A percentile compares a stretch with the other conserved stretches of the same genome.
These are phyloP conservation scores for Hanseniaspora pseudoguilliermondii DNA, from an alignment of 805 yeast genomes.

Conservation along the genomic window DNA sequence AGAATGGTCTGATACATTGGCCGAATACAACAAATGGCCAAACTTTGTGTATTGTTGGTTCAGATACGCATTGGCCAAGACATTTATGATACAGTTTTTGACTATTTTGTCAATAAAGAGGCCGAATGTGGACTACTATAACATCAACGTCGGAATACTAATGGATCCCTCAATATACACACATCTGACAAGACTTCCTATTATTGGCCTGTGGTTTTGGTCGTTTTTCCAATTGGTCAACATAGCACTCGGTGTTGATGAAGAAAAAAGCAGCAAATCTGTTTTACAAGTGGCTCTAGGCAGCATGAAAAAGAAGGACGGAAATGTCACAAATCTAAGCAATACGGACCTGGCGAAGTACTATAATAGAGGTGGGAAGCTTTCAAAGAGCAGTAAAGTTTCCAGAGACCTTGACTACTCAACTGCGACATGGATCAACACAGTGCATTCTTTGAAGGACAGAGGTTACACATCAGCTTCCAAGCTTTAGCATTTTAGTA, in stretches of 20 bases:
- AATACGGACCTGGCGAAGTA: constrained; percentile 52
- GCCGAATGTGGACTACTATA: constrained; percentile 49
- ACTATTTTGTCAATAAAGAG: constrained; percentile 50
- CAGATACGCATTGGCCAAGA: constrained; percentile 64
- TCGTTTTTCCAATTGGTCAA: constrained; percentile 57
- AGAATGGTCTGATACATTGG: constrained; percentile 16
- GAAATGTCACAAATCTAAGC: constrained; percentile 17
- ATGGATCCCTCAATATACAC: constrained; percentile 66
- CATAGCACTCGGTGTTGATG: constrained; percentile 53
- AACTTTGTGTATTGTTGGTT: constrained; percentile 62
- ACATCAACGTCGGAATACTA: constrained; percentile 80
- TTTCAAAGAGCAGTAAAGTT: constrained; percentile 42
- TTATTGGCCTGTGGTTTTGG: constrained; percentile 68
- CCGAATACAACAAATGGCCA: constrained; percentile 43
- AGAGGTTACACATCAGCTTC: constrained; percentile 31
- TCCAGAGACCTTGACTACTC: constrained; percentile 50
- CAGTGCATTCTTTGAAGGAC: constrained; percentile 44
- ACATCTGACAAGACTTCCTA: constrained; percentile 65
- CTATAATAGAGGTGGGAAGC: constrained; percentile 48
- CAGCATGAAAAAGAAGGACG: constrained; percentile 30
- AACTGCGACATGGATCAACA: constrained; percentile 70
- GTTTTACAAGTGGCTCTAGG: constrained; percentile 52
- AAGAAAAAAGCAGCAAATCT: constrained; percentile 59
- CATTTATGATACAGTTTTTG: constrained; percentile 63
- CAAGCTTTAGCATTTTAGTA: neutral